Conservation (phyloP, 2,329 filamentous ascomycete species). For the Aspergillus unguis region DNA sequence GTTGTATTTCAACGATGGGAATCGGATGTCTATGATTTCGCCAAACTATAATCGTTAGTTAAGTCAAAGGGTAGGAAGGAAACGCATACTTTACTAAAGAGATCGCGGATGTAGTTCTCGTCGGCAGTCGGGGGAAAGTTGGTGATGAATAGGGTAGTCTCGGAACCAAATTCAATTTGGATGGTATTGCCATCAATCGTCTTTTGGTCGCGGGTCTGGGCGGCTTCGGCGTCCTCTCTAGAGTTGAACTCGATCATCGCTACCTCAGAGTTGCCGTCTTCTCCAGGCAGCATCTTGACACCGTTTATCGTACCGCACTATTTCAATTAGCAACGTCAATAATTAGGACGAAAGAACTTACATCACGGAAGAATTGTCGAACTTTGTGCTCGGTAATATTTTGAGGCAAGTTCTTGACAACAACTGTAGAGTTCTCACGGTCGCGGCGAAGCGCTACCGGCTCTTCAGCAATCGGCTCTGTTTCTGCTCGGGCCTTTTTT, state of each 20-base stretch:
- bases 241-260: slow-evolving; percentile 83
- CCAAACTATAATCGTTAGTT: slow-evolving; percentile 56
- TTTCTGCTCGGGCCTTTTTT: slow-evolving; percentile 64
- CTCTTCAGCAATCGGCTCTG: slow-evolving; percentile 30
- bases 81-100: slow-evolving; percentile 53
- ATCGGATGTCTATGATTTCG: slow-evolving; percentile 78
- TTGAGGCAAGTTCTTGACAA: slow-evolving; percentile 72
- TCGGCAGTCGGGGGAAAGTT: slow-evolving; percentile 69
- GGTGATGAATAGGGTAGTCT: slow-evolving; percentile 80
- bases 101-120: slow-evolving; percentile 51
- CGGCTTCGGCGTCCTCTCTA: slow-evolving; percentile 74
- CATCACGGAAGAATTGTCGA: slow-evolving; percentile 83
- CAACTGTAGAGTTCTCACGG: slow-evolving; percentile 82
- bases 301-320: slow-evolving; percentile 76
- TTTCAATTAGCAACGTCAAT: neutral
- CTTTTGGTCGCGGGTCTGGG: slow-evolving; percentile 77
- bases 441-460: slow-evolving; percentile 64
- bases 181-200: slow-evolving; percentile 71
- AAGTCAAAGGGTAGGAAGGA: neutral
- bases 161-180: slow-evolving; percentile 68
- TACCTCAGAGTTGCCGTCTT: slow-evolving; percentile 59
- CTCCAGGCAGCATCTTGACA: slow-evolving; percentile 64
- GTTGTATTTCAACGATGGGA: slow-evolving; percentile 88
- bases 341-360: slow-evolving; percentile 25
- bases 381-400: slow-evolving; percentile 69